Evolutionary conservation across 345 rosid species (phyloP), one percentile per base, ranked within the genome.

Genomic region (Diplotaxis tenuifolia): DNA sequence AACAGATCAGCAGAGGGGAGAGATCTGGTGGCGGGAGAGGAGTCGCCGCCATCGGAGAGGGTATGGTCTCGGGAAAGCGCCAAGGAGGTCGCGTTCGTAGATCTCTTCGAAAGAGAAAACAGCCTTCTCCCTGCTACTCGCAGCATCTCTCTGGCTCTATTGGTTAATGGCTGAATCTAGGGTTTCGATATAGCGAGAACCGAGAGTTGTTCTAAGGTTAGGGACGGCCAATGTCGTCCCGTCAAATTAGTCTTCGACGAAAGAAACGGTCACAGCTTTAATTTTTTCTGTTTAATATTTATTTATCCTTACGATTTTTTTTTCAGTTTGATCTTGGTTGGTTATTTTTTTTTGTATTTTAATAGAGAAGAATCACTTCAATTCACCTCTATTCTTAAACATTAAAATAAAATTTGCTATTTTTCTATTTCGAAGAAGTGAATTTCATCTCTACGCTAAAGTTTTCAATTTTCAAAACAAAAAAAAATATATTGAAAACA

Each of bases 101-200:
- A 72, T 75, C 80, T 81, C 86, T 85, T 80, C 10, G 81, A 31
- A 14, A 79, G 68, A 71, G 89, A 85, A 1, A 87, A 80, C 62
- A 90, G 76, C 77, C 92, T 90, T 85, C 86, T 88, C 75, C 89
- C 95, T 18, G 90, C 90, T 45, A 85, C 74, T 57, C 93, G 83
- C 76, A 93, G 79, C 98, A 90, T 93, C 50, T 70, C 50, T 45
- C 58, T 75, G 50, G 50, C 68, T 34, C 36, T 29, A 49, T 20
- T 5, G 29, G 23, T 19, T 34, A 9, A 34, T 34, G 38, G 38
- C 2, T 0, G 38, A 34, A 36, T 36, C 1, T 45, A 45, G 50
- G 50, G 50, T 45, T 45, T n/a, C 50, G 49, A 1, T 36, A 2
- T 40, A 0, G 49, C 49, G 50, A 45, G 50, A 45, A n/a, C 19